These are phyloP conservation scores for Candida pini DNA, from an alignment of 805 yeast genomes.

Conservation along the genomic window DNA sequence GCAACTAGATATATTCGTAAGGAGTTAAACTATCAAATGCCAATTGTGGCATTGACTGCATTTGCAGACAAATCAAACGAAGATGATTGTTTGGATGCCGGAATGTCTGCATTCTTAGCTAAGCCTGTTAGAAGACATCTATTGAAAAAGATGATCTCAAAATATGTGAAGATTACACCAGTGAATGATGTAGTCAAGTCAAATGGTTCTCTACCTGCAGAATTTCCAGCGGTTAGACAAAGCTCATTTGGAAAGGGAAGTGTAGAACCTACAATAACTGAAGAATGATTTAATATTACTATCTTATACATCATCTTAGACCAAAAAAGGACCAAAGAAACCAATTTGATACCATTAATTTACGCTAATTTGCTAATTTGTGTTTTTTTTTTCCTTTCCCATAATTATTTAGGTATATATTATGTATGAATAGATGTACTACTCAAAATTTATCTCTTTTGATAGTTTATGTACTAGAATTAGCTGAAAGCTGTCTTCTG, in stretches of 20 bases:
- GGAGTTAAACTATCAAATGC: conserved; percentile 54
- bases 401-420: too few species aligned
- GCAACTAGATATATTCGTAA: conserved; percentile 73
- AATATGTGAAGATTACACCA: too few species aligned
- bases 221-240: conserved; percentile 1
- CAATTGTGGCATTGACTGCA: conserved; percentile 92
- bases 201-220: neutral
- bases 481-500: too few species aligned
- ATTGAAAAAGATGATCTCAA: conserved; percentile 49
- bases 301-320: too few species aligned
- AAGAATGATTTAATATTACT: conserved; percentile 8
- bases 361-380: too few species aligned
- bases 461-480: too few species aligned
- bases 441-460: neutral
- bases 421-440: too few species aligned
- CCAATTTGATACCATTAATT: too few species aligned
- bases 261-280: conserved; percentile 10
- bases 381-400: too few species aligned
- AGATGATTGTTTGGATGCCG: conserved; percentile 77
- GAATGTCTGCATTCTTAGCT: conserved; percentile 87
- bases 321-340: too few species aligned
- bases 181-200: too few species aligned
- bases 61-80: conserved; percentile 91
- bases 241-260: conserved; percentile 3
- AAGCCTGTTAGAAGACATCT: conserved; percentile 79